Evolutionary conservation across 768 basidiomycete genomes (phyloP), one percentile per base, ranked within the genome.

Genomic region (Glaciozyma antarctica): DNA sequence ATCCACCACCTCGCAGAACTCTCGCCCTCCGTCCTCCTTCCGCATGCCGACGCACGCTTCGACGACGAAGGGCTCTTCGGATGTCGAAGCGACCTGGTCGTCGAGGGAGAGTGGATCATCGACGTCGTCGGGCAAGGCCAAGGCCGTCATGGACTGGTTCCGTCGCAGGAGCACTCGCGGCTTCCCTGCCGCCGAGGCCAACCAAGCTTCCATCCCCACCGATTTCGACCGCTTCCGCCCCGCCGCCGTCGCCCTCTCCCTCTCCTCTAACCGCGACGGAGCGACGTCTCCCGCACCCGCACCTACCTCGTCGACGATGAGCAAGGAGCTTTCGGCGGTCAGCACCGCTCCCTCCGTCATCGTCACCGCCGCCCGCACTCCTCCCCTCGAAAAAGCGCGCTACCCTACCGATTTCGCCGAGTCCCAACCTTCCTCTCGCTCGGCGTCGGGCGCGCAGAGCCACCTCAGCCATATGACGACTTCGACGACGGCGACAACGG

Each of bases 121-220:
- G 47, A 51, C 60, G 0, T 62, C 88, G 66, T 84, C 88, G n/a
- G 85, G 82, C 77, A 88, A 92, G 76, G 92, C 94, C 6, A 85
- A 85, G 76, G 90, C 87, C 74, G 95, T 99, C 60, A 98, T 98
- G 94, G 86, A 92, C 70, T 99, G 95, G 95, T 98, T 99, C 83
- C 81, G 80, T 48, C 74, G 78, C 41, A 79, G 79, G 67, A 78
- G 77, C 48, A 58, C 65, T 45, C 61, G 59, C 41, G 61, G 61
- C 12, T 45, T 51, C 53, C 52, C 49, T 28, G 13, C 8, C 6
- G 47, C 30, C n/a, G 22, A 19, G 7, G 17, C 60, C 4, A 30
- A 30, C 17, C 21, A 44, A 26, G 59, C 51, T 7, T 45, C 63
- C 48, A 60, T 67, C 62, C 55, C 53, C 53, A 62, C 68, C 58